A percentile compares a stretch with the other conserved stretches of the same genome.
Evolutionary conservation across 306 rosid genomes (phyloP).

Genomic region (Abrus pulchellus): DNA sequence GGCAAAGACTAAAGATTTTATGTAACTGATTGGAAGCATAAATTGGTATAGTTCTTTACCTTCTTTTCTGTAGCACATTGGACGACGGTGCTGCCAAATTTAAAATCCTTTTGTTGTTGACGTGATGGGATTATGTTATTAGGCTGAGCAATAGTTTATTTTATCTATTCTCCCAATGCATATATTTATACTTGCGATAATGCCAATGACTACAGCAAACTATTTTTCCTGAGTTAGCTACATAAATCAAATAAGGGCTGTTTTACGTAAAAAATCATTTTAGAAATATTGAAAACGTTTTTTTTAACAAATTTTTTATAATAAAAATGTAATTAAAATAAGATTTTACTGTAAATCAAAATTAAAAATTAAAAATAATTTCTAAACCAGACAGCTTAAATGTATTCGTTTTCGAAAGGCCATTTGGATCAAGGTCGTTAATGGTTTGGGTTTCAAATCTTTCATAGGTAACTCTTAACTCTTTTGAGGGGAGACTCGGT

Average conservation of each 20-base stretch:
- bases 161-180: background rate
- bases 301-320: too few relatives aligned
- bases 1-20: conserved; percentile 19
- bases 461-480: background rate
- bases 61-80: background rate
- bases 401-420: background rate
- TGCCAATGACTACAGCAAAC: background rate
- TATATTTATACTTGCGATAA: background rate
- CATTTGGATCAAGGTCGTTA: background rate
- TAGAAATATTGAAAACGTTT: too few relatives aligned
- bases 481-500: background rate
- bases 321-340: too few relatives aligned
- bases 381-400: too few relatives aligned
- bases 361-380: too few relatives aligned
- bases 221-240: background rate
- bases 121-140: background rate
- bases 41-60: conserved; percentile 20
- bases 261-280: too few relatives aligned
- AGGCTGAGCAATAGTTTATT: background rate
- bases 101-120: background rate
- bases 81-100: background rate
- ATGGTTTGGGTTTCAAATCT: background rate
- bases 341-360: too few relatives aligned
- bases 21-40: conserved; percentile 42
- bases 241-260: background rate